Base-by-base conservation (phyloP, 2,329 filamentous ascomycete species). In the Byssothecium circinans region DNA sequence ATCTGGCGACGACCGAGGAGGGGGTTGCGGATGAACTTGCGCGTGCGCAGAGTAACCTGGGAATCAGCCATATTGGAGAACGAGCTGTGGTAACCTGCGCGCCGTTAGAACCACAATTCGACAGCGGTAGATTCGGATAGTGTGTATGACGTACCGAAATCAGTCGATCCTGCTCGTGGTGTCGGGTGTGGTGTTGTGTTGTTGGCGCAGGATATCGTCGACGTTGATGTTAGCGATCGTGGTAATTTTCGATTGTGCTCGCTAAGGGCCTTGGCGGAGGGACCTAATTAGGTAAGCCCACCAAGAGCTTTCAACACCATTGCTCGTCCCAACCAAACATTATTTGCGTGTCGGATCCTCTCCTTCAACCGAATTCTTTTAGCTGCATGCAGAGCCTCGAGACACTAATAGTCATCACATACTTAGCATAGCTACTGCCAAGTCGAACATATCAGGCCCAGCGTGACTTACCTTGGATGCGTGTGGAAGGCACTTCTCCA, bases 11-110 rank as follows among this genome's bases (percentile, higher is more conserved):
- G 89, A 77, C 88, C 90, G 76, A 99, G 87, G 75, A 99, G 90
- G 78, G 94, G 89, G 87, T 99, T 99, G 83, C 91, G 90, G 82
- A 97, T 95, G 89, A 99, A 99, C 85, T 97, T 97, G 89, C 94
- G 92, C 80, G 94, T 99, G 83, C 94, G 76, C 73, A 79, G 68
- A 61, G 77, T 79, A 61, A 79, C 76, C 70, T 78, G 76, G 60
- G 74, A 74, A 80, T 91, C 88, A 80, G 91, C 88, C 92, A 96
- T 96, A 78, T 79, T 95, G 70, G 53, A 53, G 58, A 60, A 54
- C 59, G 60, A 59, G 50, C 54, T 56, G 49, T 61, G 57, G 61
- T 60, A 61, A 68, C 59, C 68, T 69, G 59, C 37, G 41, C 29
- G 37, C 40, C 49, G 57, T 62, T 56, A 60, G 60, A 43, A 53